Conservation (phyloP, 2,329 filamentous ascomycete genomes). For the Pseudogymnoascus sp. region DNA sequence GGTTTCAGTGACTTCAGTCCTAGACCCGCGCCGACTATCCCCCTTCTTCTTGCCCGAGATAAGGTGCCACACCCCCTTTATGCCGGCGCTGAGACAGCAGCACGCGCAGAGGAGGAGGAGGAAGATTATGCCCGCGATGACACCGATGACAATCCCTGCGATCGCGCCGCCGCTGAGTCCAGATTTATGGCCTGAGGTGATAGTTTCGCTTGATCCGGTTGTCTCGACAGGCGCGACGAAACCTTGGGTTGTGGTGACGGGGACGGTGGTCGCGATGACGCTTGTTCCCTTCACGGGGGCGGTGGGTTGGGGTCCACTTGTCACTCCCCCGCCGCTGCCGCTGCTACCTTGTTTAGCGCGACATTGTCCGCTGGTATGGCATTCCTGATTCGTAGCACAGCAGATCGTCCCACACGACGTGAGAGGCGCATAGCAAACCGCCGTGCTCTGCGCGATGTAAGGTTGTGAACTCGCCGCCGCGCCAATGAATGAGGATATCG, state of each 20-base stretch:
- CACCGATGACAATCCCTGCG: conserved; percentile 71
- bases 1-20: conserved; percentile 45
- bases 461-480: conserved; percentile 20
- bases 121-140: conserved; percentile 56
- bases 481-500: conserved; percentile 41
- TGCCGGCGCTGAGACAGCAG: conserved; percentile 57
- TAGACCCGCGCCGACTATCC: conserved; percentile 34
- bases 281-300: conserved; percentile 44
- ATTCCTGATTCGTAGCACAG: conserved; percentile 63
- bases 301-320: not conserved
- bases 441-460: conserved; percentile 2
- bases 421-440: conserved; percentile 28
- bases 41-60: conserved; percentile 49
- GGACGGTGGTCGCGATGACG: conserved; percentile 46
- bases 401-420: conserved; percentile 58
- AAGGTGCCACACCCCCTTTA: conserved; percentile 48
- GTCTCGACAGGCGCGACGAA: conserved; percentile 46
- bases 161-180: conserved; percentile 63
- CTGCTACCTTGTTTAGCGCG: conserved; percentile 34
- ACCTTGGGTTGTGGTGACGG: conserved; percentile 37
- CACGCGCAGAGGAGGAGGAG: conserved; percentile 66
- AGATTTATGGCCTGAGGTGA: conserved; percentile 19
- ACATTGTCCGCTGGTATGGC: conserved; percentile 50
- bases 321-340: conserved; percentile 28
- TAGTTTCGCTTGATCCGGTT: conserved; percentile 27